Base-by-base conservation (phyloP, 208 protist genomes). In the Blechomonas ayalai region DNA sequence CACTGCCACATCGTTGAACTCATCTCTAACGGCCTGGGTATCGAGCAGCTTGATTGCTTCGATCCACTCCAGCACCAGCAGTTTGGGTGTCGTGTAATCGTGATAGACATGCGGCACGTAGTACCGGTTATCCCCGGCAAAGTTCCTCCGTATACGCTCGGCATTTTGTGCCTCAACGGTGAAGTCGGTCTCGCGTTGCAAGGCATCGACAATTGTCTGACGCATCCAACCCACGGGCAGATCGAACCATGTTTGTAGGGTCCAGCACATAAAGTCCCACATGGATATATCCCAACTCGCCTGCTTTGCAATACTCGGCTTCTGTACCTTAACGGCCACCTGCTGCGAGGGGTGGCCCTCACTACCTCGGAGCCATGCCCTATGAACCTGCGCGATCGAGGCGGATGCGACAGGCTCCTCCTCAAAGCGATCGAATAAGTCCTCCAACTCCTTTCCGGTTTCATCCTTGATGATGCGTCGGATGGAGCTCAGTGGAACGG, bases 241-340 rank as follows among this genome's bases (percentile, higher is more conserved):
- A 27, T 69, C 73, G 53, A 95, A 95, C 31, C 83, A 57, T 6
- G 57, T 44, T 52, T 85, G 56, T 22, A 94, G 32, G 3, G 78
- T 20, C 19, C 40, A 52, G n/a, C 70, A 72, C 35, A 97, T 60
- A 10, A 89, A 40, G 22, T 64, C 47, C 32, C 90, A 84, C 7
- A 73, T 88, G 22, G 59, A 60, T 7, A 96, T 54, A 54, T 97
- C 90, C 67, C 80, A 91, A 24, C 59, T 56, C n/a, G 90, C 62
- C 23, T 94, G 84, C 27, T 66, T 67, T 6, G 43, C 56, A 25
- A 96, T 78, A 25, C 72, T 60, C 22, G 84, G 85, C 59, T 95
- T 92, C 19, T 90, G 92, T 34, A 97, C 90, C 67, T 98, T 98
- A 15, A 98, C 91, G 2, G 92, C 95, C 5, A 98, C 92, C 34